Percentiles rank a stretch among this genome's conserved stretches.
phyloP scores from a whole-genome alignment of 78 protist genomes.

The Dictyostelium capitatum region DNA sequence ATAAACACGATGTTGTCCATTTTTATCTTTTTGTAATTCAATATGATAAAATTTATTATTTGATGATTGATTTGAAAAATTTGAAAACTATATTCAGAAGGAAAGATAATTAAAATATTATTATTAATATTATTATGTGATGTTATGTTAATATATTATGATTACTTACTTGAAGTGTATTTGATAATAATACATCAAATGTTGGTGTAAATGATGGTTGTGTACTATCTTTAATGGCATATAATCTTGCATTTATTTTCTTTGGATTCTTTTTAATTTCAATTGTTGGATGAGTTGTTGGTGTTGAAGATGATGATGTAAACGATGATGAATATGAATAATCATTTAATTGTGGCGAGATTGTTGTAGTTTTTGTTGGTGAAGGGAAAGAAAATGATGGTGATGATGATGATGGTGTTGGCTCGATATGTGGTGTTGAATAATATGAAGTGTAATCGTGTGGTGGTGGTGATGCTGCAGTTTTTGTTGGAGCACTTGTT shows the following conservation, averaged over 20 bases:
- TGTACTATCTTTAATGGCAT: neutral
- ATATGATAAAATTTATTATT: slow-evolving; percentile 64
- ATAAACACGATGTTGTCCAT: slow-evolving; percentile 14
- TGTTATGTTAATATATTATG: neutral
- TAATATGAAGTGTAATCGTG: too few relatives aligned
- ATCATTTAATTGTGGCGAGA: neutral
- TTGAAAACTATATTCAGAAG: slow-evolving; percentile 58
- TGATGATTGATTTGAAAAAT: slow-evolving; percentile 6
- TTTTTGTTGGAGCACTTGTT: neutral
- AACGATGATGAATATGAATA: neutral
- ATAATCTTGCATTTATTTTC: neutral
- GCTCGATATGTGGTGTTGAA: neutral
- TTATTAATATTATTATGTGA: neutral
- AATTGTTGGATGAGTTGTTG: neutral
- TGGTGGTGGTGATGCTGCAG: neutral
- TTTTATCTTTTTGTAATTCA: slow-evolving; percentile 38
- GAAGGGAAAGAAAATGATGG: neutral
- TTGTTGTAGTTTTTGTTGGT: neutral
- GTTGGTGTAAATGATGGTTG: neutral
- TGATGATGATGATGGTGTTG: neutral
- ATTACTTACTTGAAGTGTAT: slow-evolving; percentile 60
- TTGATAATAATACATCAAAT: neutral
- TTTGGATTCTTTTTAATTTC: slow-evolving; percentile 17
- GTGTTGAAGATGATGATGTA: neutral
- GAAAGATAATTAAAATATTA: too few relatives aligned